phyloP scores from a whole-genome alignment of 2,329 filamentous ascomycete genomes.

The Scytalidium lignicola region DNA sequence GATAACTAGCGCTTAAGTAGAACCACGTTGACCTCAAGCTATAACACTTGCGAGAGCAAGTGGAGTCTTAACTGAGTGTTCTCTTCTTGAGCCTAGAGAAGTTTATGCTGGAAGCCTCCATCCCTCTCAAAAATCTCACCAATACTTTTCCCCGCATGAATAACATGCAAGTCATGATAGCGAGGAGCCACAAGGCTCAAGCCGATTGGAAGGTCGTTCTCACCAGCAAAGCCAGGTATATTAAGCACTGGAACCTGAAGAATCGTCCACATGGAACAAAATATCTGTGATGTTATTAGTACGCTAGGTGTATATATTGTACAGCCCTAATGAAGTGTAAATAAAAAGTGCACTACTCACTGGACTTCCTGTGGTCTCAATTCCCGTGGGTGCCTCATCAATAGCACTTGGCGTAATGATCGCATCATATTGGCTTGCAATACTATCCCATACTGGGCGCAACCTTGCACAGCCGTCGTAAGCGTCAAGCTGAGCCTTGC shows the following conservation, averaged over 20 bases:
- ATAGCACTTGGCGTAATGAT: slow-evolving; percentile 53
- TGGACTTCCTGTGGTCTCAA: slow-evolving; percentile 48
- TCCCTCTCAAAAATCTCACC: slow-evolving; percentile 34
- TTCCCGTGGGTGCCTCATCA: slow-evolving; percentile 54
- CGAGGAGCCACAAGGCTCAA: slow-evolving; percentile 44
- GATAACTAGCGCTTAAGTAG: too few species aligned
- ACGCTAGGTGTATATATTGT: too few species aligned
- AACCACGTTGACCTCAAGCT: too few species aligned
- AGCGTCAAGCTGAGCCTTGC: slow-evolving; percentile 44
- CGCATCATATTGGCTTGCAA: slow-evolving; percentile 46
- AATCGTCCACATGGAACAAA: slow-evolving; percentile 26
- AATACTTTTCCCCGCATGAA: slow-evolving; percentile 36
- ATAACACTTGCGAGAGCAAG: too few species aligned
- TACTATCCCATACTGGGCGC: slow-evolving; percentile 48
- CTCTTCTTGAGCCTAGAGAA: slow-evolving; percentile 3
- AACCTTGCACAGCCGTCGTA: slow-evolving; percentile 50
- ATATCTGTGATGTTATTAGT: slow-evolving; percentile 14
- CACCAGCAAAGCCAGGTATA: slow-evolving; percentile 55
- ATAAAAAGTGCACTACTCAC: slow-evolving; percentile 26
- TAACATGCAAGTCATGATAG: slow-evolving; percentile 38
- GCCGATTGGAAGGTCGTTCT: slow-evolving; percentile 54
- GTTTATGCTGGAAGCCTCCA: slow-evolving; percentile 29
- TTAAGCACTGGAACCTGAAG: slow-evolving; percentile 61
- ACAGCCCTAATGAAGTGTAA: neutral
- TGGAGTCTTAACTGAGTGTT: too few species aligned